Base-by-base conservation (phyloP, 2,329 filamentous ascomycete species). In the Paracamarosporium sp. region DNA sequence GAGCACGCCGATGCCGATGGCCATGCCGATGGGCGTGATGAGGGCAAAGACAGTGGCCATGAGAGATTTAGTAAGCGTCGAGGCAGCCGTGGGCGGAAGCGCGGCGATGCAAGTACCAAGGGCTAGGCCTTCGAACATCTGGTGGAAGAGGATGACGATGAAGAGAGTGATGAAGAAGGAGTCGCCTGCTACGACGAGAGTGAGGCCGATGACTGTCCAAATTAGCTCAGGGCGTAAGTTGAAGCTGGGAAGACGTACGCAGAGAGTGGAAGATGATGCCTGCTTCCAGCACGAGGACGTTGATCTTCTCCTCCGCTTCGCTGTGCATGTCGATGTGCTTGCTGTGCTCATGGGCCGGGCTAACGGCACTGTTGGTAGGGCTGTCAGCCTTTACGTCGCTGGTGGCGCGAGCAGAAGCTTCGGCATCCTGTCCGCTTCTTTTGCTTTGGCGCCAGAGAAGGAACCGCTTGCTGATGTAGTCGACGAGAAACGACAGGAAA, bases 21-120 rank as follows among this genome's bases (percentile, higher is more conserved):
- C 89, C 90, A 93, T 93, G 11, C 90, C 91, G 28, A 92, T 79
- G 0, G 90, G 90, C 0, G 90, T 93, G 53, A 91, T 86, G 25
- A 92, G 78, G 0, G 89, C 85, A 66, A 92, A 93, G 0, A 83
- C 81, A 1, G 75, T 63, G 0, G 84, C 89, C 78, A 93, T 86
- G 12, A 86, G 60, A 2, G 87, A 75, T 70, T 92, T 90, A 59
- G 81, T 80, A 6, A 66, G 50, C 1, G 68, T 69, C 3, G 69
- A 64, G n/a, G 75, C 69, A 4, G 65, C 63, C 7, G 66, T 78
- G 12, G 70, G 72, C 53, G 70, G 82, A 1, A 91, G 80, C 0
- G 83, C 82, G 8, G 89, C 88, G 60, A 92, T 92, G 13, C 88
- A 85, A 8, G 86, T 86, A 17, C 90, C 90, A 0, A 93, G 85